Evolutionary conservation across 306 rosid genomes (phyloP).

Genomic region (Mucuna pruriens): DNA sequence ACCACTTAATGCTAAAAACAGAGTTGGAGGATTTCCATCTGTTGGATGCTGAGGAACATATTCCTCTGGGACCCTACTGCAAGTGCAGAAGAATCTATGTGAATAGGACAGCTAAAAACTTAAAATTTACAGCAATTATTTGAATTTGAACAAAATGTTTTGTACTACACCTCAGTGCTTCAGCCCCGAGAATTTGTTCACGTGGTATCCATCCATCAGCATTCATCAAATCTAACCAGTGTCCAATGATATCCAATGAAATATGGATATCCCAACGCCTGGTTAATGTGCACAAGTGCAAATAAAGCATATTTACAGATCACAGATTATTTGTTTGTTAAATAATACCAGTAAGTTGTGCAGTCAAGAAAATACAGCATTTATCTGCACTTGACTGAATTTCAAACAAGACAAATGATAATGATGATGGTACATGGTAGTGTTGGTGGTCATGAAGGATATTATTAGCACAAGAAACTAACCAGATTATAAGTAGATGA

Average conservation of each 20-base stretch:
- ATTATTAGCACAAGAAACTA: constrained; percentile 39
- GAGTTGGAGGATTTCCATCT: constrained; percentile 95
- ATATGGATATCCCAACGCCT: constrained; percentile 96
- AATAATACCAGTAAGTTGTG: constrained; percentile 2
- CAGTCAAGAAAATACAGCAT: constrained; percentile 25
- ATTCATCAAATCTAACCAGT: constrained; percentile 95
- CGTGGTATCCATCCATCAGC: constrained; percentile 99
- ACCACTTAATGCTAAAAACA: constrained; percentile 79
- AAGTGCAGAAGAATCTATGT: constrained; percentile 44
- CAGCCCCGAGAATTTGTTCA: constrained; percentile 95
- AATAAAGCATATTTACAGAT: constrained; percentile 23
- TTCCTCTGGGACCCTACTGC: constrained; percentile 89
- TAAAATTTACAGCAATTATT: constrained; percentile 7
- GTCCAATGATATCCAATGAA: constrained; percentile 86
- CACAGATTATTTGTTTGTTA: constrained; percentile 16
- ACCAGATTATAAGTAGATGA: constrained; percentile 94
- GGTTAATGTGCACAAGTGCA: constrained; percentile 42
- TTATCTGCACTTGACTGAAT: constrained; percentile 22
- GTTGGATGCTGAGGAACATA: constrained; percentile 88
- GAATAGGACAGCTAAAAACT: constrained; percentile 27
- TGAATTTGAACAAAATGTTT: constrained; percentile 42
- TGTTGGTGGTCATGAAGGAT: not conserved
- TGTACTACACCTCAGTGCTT: constrained; percentile 80
- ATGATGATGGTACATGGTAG: constrained; percentile 20
- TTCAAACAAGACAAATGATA: constrained; percentile 25